Evolutionary conservation across 129 eudicot species (phyloP), one percentile per base, ranked within the genome.

Genomic region (Rutidosis leptorrhynchoides): DNA sequence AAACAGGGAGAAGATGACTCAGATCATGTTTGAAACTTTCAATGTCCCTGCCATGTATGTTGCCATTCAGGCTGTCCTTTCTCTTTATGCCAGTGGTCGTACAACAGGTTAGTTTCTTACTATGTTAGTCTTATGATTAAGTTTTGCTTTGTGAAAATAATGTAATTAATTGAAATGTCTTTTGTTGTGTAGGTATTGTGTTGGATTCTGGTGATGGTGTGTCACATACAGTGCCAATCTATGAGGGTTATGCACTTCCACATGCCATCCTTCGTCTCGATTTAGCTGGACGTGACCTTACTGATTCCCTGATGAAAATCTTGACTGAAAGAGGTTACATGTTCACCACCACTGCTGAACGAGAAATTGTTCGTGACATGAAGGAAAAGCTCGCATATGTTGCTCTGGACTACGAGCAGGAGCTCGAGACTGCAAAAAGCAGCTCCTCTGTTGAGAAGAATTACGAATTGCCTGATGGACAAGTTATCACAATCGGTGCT

Each of bases 341-440:
- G 95, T 87, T 87, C 82, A 87, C 95, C 78, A 87, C 95, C 74
- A 81, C 90, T 43, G 95, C 95, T 11, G 95, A 87, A 51, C 95
- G 90, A 83, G 95, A 87, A 83, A 87, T 87, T 83, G 95, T 87
- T 27, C 90, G 90, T 79, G 95, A 87, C 56, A 79, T 87, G 76
- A 87, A 87, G 78, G 90, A 87, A 33, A 87, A 87, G 65, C 90
- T 87, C 63, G 95, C 95, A 14, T 87, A 87, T 17, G 90, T 87
- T 12, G 95, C 94, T 10, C 83, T 87, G 3, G 90, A 83, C 85
- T 87, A 72, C 19, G 95, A 87, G 77, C 95, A 87, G 57, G 95
- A 87, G 81, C 83, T 83, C 35, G 94, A 83, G 30, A 86, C 94
- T 26, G 80, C 94, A 3, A 83, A 83, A 73, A 86, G 94, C 68